Evolutionary conservation across 306 rosid species (phyloP), one percentile per base, ranked within the genome.

Genomic region (Cucumis melo): DNA sequence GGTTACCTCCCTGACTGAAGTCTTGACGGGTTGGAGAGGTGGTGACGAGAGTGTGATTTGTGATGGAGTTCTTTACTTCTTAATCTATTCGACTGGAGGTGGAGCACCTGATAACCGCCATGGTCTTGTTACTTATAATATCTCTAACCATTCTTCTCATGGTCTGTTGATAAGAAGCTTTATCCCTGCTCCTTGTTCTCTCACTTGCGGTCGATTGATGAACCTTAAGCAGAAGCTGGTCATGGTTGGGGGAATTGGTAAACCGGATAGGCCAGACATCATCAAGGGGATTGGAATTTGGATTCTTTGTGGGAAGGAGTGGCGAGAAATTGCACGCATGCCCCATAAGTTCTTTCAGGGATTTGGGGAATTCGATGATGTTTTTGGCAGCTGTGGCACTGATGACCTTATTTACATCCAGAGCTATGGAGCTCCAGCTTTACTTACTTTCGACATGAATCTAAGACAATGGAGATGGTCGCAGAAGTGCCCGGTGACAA

Each of bases 191-290:
- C 98, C 99, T n/a, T 92, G 93, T 63, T 80, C 99, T 53, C 87
- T 95, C 42, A 92, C 99, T 15, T 95, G 99, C 41, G 99, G 98
- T 61, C 92, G 99, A 3, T 81, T 95, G 79, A 95, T 95, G 98
- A 90, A 89, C 84, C 75, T 92, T 82, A 89, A 85, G 86, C 98
- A 91, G 79, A 89, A 86, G 88, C 90, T 95, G 83, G 99, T 92
- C 34, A 95, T 95, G 98, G 99, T 95, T 59, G 99, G 99, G 74
- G 99, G 99, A 62, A 89, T 95, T 8, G 97, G 98, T 41, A 92
- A 87, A 81, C 91, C 0, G 0, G 98, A 90, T 36, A 86, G 99
- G 21, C 88, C 91, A 1, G 98, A 87, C 84, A 95, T 95, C 34
- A 95, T 95, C 34, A 95, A 92, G 82, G 99, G 99, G 76, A 92